These are phyloP conservation scores for Leishmania martiniquensis DNA, from an alignment of 208 protist genomes.

Conservation along the genomic window DNA sequence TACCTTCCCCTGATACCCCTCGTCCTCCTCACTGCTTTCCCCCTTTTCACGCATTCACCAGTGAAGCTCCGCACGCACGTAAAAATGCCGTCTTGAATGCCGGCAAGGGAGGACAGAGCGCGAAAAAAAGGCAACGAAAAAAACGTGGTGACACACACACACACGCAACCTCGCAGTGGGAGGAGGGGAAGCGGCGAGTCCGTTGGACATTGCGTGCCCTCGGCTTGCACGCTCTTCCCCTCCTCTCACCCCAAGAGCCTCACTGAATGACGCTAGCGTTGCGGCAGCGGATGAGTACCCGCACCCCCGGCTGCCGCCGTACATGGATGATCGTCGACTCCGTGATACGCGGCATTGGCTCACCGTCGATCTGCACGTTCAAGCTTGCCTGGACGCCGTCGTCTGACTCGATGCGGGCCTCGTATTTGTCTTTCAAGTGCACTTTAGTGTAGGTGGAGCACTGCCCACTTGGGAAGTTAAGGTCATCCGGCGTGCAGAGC, in stretches of 20 bases:
- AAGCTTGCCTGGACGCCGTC: constrained; percentile 38
- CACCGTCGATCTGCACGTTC: constrained; percentile 79
- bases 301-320: constrained; percentile 23
- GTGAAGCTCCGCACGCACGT: too few relatives aligned
- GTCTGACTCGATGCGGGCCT: constrained; percentile 26
- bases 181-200: not conserved
- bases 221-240: not conserved
- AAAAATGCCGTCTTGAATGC: too few relatives aligned
- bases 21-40: constrained; percentile 16
- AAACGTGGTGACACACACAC: not conserved
- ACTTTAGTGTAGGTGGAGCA: constrained; percentile 36
- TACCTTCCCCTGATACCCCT: too few relatives aligned
- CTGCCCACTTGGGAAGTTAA: constrained; percentile 29
- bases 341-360: constrained; percentile 57
- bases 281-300: constrained; percentile 63
- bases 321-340: constrained; percentile 70
- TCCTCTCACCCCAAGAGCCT: not conserved
- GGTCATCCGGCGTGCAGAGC: constrained; percentile 74
- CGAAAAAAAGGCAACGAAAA: not conserved
- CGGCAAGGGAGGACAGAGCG: too few relatives aligned
- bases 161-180: not conserved
- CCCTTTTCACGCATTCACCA: too few relatives aligned
- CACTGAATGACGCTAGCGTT: constrained; percentile 55
- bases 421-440: constrained; percentile 28
- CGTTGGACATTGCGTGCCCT: not conserved